Evolutionary conservation across 768 basidiomycete genomes (phyloP), one percentile per base, ranked within the genome.

Genomic region (Gyrodon lividus): DNA sequence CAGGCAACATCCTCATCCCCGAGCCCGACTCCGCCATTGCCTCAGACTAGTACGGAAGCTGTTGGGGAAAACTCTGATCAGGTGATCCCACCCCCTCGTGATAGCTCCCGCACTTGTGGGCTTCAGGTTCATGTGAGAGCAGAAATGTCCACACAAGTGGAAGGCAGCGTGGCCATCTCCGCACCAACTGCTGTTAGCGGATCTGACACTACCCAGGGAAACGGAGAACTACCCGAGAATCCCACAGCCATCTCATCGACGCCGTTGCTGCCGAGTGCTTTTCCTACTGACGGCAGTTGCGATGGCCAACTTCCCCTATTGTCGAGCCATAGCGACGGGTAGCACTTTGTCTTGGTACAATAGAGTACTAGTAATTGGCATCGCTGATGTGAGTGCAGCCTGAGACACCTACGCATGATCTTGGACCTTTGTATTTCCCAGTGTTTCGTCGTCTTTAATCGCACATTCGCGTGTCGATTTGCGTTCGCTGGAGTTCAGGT

Each of bases 1-100:
- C 67, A 65, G 45, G 62, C 61, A 51, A 33, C 62, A 7, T 49
- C 66, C 22, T 59, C 62, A 8, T 39, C 61, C 17, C 54, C 57
- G 16, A 60, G 47, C 38, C 50, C 56, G 8, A 41, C 57, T 24
- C 53, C 59, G 19, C 43, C 39, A 1, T n/a, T 31, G 31, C 46
- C 46, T 26, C 47, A 50, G 35, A 34, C 23, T 38, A 33, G 49
- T 40, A 40, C 23, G 37, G 61, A 54, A 31, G 57, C 59, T 22
- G 19, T n/a, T 39, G 31, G 39, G 52, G 59, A 41, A 45, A 47
- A 53, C 30, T 49, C 55, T 1, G 55, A 70, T 43, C 45, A 26
- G 49, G 68, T 57, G 44, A 44, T 55, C 24, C 55, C 59, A 55
- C 60, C 60, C 3, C 62, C 60, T 50, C 55, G 56, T 24, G 46